phyloP scores from a whole-genome alignment of 495 filamentous ascomycete species.

The Penicillium lagena region DNA sequence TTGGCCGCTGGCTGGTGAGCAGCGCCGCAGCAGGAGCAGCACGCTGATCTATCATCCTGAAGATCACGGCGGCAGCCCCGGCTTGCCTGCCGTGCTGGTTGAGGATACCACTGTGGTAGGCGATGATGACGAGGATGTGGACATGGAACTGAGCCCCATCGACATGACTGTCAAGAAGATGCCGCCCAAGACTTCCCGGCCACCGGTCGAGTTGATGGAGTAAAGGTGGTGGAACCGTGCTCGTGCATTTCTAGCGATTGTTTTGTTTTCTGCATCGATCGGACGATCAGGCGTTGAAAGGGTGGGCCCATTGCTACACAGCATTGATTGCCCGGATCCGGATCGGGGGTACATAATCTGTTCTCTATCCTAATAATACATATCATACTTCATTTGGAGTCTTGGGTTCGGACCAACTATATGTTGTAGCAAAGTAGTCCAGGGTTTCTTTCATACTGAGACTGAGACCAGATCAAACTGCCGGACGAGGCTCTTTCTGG shows the following conservation, averaged over 20 bases:
- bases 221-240: constrained; percentile 11
- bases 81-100: constrained; percentile 82
- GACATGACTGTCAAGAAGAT: constrained; percentile 47
- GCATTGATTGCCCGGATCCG: background rate
- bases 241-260: constrained; percentile 11
- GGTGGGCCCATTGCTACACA: background rate
- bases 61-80: constrained; percentile 67
- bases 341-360: too few relatives aligned
- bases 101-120: constrained; percentile 73
- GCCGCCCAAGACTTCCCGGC: constrained; percentile 70
- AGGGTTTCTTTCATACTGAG: background rate
- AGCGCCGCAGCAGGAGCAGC: constrained; percentile 50
- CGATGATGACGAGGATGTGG: constrained; percentile 26
- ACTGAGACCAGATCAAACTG: background rate
- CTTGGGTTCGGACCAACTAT: too few relatives aligned
- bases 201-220: constrained; percentile 87
- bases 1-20: constrained; percentile 27
- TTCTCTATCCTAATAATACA: too few relatives aligned
- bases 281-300: too few relatives aligned
- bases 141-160: constrained; percentile 35
- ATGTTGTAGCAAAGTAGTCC: too few relatives aligned
- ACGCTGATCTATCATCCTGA: constrained; percentile 72
- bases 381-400: too few relatives aligned
- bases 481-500: background rate
- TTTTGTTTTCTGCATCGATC: constrained; percentile 10